Conservation (phyloP, 1,139 yeast species). For the Yarrowia galli region DNA sequence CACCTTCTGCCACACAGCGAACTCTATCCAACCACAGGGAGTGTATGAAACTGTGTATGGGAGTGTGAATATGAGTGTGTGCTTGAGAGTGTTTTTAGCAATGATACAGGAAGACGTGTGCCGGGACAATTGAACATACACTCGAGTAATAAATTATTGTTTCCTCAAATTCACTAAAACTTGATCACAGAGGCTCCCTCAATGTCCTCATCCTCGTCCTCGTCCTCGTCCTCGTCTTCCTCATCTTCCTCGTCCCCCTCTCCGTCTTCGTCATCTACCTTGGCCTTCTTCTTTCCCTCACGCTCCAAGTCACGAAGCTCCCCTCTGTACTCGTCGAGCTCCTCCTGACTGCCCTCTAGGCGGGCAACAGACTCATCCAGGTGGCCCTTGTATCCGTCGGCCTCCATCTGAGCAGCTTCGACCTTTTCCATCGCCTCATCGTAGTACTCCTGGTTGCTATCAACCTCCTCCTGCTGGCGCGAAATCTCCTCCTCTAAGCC, state of each 20-base stretch:
- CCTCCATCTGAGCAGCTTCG: conserved; percentile 1
- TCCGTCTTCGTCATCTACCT: background rate
- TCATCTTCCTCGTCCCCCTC: background rate
- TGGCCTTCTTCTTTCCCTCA: background rate
- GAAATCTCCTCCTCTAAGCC: conserved; percentile 4
- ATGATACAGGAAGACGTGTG: too few relatives aligned
- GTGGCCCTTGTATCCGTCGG: background rate
- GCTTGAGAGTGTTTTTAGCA: too few relatives aligned
- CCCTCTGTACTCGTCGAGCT: conserved; percentile 9
- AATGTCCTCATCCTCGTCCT: background rate
- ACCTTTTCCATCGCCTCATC: background rate
- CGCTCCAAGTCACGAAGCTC: background rate
- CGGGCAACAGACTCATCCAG: conserved; percentile 13
- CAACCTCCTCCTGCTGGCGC: conserved; percentile 3
- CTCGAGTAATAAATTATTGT: too few relatives aligned
- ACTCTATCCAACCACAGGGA: background rate
- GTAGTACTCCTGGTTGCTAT: conserved; percentile 6
- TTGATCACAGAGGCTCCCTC: conserved; percentile 23
- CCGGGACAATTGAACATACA: too few relatives aligned
- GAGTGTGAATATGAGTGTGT: too few relatives aligned
- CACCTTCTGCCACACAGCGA: conserved; percentile 11
- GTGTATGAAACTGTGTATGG: background rate
- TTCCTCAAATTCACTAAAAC: background rate
- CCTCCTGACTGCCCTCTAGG: conserved; percentile 11
- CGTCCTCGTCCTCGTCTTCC: background rate